Evolutionary conservation across 176 grass and related monocot genomes (phyloP).

Genomic region (Oryza meridionalis): DNA sequence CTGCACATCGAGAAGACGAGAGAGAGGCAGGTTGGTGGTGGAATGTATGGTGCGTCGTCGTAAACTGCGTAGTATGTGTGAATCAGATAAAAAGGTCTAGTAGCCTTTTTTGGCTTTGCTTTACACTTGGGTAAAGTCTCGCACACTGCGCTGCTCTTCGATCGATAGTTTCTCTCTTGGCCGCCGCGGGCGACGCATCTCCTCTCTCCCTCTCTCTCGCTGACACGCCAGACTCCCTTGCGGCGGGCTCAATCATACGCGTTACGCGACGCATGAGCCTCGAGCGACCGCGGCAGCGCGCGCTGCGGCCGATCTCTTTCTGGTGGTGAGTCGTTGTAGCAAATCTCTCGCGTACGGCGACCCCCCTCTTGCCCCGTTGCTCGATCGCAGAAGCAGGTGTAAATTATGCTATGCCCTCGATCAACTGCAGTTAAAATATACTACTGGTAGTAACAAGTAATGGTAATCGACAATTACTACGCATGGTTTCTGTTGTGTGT

Average conservation of each 20-base stretch:
- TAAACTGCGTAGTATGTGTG: not conserved
- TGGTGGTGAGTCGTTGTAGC: conserved; percentile 46
- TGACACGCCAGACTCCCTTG: conserved; percentile 50
- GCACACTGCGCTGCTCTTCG: conserved; percentile 15
- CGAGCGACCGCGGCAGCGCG: not conserved
- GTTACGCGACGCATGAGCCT: not conserved
- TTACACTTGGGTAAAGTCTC: conserved; percentile 59
- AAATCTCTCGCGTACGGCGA: conserved; percentile 28
- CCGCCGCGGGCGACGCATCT: not conserved
- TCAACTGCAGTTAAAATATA: too few relatives aligned
- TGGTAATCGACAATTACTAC: not conserved
- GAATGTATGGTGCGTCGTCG: conserved; percentile 19
- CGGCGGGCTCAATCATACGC: conserved; percentile 1
- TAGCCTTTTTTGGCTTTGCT: conserved; percentile 43
- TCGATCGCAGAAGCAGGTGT: not conserved
- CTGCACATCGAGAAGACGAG: not conserved
- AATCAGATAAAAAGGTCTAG: not conserved
- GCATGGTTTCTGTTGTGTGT: not conserved
- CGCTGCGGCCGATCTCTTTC: conserved; percentile 10
- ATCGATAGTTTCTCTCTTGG: not conserved
- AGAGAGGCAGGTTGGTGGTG: not conserved
- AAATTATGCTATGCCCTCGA: not conserved
- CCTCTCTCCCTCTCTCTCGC: not conserved
- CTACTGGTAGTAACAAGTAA: not conserved
- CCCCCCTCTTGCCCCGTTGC: not conserved